Evolutionary conservation across 2,329 filamentous ascomycete genomes (phyloP).

Genomic region (Ceratocystis colombiana): DNA sequence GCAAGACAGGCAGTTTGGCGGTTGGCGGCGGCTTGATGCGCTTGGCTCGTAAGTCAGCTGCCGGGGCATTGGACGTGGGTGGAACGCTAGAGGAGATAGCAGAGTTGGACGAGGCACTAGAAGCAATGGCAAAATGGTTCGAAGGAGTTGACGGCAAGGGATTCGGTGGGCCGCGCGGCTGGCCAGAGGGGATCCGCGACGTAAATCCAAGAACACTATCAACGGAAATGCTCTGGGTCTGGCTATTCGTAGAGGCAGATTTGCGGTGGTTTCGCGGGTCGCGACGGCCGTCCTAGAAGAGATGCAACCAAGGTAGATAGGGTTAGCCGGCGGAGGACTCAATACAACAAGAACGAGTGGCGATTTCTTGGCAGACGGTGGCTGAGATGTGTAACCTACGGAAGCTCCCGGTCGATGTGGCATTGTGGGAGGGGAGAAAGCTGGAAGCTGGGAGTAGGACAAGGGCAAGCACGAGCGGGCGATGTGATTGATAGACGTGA

Average conservation of each 20-base stretch:
- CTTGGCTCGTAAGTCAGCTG: conserved; percentile 21
- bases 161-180: conserved; percentile 62
- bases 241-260: conserved; percentile 8
- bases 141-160: conserved; percentile 32
- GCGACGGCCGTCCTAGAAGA: conserved; percentile 19
- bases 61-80: conserved; percentile 27
- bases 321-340: background rate
- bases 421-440: background rate
- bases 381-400: conserved; percentile 5
- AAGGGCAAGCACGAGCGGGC: background rate
- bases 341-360: background rate
- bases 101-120: conserved; percentile 36
- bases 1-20: conserved; percentile 30
- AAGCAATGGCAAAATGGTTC: conserved; percentile 32
- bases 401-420: conserved; percentile 16
- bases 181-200: conserved; percentile 88
- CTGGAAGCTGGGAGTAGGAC: background rate
- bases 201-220: conserved; percentile 92
- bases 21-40: conserved; percentile 22
- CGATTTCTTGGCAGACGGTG: background rate
- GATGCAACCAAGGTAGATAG: background rate
- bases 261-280: conserved; percentile 14
- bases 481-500: background rate
- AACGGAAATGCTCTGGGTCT: conserved; percentile 56
- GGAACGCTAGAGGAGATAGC: conserved; percentile 29